Base-by-base conservation (phyloP, 1,284 basidiomycete genomes). In the Ustilago curta region DNA sequence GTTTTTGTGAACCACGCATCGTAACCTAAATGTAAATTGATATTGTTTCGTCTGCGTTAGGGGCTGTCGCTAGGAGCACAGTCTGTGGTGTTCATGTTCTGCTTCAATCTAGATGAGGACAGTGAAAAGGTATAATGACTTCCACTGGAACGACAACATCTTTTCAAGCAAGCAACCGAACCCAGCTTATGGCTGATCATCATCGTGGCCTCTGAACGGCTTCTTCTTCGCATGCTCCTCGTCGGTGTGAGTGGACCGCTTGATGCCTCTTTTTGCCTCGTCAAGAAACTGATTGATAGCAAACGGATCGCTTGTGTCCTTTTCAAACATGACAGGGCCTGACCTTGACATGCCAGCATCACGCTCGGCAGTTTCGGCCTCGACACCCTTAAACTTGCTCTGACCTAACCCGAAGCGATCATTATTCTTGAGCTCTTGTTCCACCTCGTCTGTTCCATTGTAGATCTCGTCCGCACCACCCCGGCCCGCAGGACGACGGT, bases 251-350 rank as follows among this genome's bases (percentile, higher is more conserved):
- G 67, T 66, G 8, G 67, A 66, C 7, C 77, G 70, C 87, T 97
- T 97, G 84, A 90, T 91, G 6, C 95, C 95, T 21, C 91, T 91
- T 88, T 95, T 97, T 14, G 96, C 97, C 83, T 95, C 94, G 83
- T 97, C 93, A 87, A 99, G 89, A 88, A 99, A 99, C 85, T 97
- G 91, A 85, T 97, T 93, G 77, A 99, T 89, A 75, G 96, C 95
- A 84, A 99, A 99, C n/a, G 97, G 95, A 88, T 99, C 97, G 8
- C 86, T 89, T 1, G 91, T 91, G 82, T 99, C 97, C 88, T 97
- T 97, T 87, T 99, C 97, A 83, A 99, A 99, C 84, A 97, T 94
- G 32, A 99, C 97, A n/a, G 97, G 97, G 0, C 97, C 69, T n/a
- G 60, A 50, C 40, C 70, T 53, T 4, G 47, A 19, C 7, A 35